Base-by-base conservation (phyloP, 2,329 filamentous ascomycete species). In the Boeremia lycopersici region DNA sequence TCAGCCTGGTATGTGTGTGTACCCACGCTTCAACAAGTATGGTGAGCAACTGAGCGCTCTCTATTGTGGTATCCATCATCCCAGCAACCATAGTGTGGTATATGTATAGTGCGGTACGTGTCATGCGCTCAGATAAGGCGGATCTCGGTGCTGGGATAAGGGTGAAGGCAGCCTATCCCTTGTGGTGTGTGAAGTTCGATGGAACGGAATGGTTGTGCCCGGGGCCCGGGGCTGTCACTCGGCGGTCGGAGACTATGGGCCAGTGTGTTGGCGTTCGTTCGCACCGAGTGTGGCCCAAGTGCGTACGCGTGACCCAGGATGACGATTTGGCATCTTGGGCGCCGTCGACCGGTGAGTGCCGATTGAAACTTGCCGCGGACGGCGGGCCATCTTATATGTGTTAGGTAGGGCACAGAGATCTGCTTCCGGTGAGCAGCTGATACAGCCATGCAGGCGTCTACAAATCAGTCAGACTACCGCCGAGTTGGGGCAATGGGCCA, bases 271-370 rank as follows among this genome's bases (percentile, higher is more conserved):
- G 31, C 3, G 17, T 23, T 15, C 3, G 34, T 30, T 23, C 19
- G 30, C 25, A 36, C 42, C 58, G 48, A 35, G 17, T 44, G 29
- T 56, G 60, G 59, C 57, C 56, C 57, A 64, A 50, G 40, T 49
- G 44, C 36, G 59, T 52, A 49, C 59, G 53, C 59, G 60, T 67
- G 63, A 64, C 55, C 62, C 30, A 36, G 39, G 23, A 31, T 33
- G 38, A 39, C 48, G 29, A 53, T 55, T 51, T 43, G 45, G 47
- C 54, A 35, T 53, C 45, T 49, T 38, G 57, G 46, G 52, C 23
- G 48, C 40, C n/a, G 34, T 57, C 53, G 59, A 67, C 65, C 62
- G 65, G 65, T 65, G 59, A 68, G 49, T 46, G 33, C 34, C 29
- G 17, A 29, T 25, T 33, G 29, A 36, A 46, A 52, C 26, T 30